phyloP scores from a whole-genome alignment of 441 rosid genomes.

The Jatropha podagrica region DNA sequence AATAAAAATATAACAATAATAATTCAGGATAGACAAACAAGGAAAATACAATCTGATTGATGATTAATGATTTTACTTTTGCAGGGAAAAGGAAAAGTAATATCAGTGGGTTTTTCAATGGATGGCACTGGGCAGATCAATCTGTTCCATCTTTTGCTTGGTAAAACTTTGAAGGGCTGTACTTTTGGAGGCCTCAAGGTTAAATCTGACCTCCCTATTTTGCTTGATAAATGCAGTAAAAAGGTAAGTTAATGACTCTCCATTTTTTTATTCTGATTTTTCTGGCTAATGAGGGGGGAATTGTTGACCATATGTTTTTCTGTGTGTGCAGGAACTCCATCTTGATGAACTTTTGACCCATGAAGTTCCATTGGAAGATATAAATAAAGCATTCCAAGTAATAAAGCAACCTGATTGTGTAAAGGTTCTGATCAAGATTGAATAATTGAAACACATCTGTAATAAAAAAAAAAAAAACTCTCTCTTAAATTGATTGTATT shows the following conservation, averaged over 20 bases:
- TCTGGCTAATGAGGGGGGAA: no score
- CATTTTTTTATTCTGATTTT: no score
- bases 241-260: slow-evolving; percentile 23
- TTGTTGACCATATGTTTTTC: background rate
- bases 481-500: no score
- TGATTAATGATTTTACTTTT: no score
- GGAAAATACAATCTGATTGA: no score
- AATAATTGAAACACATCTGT: background rate
- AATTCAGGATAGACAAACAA: no score
- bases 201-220: slow-evolving; percentile 31
- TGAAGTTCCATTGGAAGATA: slow-evolving; percentile 33
- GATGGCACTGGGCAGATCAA: slow-evolving; percentile 5
- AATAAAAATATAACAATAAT: background rate
- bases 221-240: slow-evolving; percentile 35
- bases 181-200: slow-evolving; percentile 45
- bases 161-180: slow-evolving; percentile 39
- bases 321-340: slow-evolving; percentile 25
- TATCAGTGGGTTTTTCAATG: slow-evolving; percentile 19
- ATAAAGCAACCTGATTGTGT: slow-evolving; percentile 33
- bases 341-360: slow-evolving; percentile 35
- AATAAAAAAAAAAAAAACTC: no score
- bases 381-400: slow-evolving; percentile 19
- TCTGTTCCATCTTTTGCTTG: background rate
- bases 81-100: slow-evolving; percentile 25
- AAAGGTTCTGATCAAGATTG: slow-evolving; percentile 37